Evolutionary conservation across 495 filamentous ascomycete genomes (phyloP).

Genomic region (Talaromyces liani): DNA sequence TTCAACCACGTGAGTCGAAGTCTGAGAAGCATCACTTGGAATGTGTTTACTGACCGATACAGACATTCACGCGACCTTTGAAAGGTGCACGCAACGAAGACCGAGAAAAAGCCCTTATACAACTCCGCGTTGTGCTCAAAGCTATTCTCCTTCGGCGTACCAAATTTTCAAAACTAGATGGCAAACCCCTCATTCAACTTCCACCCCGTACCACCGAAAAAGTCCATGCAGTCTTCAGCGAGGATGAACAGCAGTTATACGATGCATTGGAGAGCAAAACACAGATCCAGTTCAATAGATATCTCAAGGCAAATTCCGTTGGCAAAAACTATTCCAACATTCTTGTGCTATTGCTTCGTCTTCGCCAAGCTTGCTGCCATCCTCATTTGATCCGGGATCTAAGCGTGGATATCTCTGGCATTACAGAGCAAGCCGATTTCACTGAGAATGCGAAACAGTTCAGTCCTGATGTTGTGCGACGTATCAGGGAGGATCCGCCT

Average conservation of each 20-base stretch:
- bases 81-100: slow-evolving; percentile 25
- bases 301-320: slow-evolving; percentile 61
- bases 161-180: slow-evolving; percentile 78
- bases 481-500: slow-evolving; percentile 55
- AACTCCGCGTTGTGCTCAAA: slow-evolving; percentile 74
- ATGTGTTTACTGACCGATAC: slow-evolving; percentile 16
- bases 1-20: slow-evolving; percentile 49
- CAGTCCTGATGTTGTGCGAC: slow-evolving; percentile 49
- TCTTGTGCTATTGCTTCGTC: slow-evolving; percentile 75
- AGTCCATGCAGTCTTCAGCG: slow-evolving; percentile 62
- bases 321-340: slow-evolving; percentile 79
- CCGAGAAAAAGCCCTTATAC: slow-evolving; percentile 50
- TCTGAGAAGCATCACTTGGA: neutral
- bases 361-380: slow-evolving; percentile 75
- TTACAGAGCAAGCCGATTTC: slow-evolving; percentile 56
- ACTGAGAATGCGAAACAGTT: slow-evolving; percentile 59
- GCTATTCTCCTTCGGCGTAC: slow-evolving; percentile 80
- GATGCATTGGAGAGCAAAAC: slow-evolving; percentile 58
- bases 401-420: slow-evolving; percentile 43
- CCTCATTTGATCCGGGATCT: slow-evolving; percentile 82
- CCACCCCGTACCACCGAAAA: slow-evolving; percentile 61
- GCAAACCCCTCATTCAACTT: slow-evolving; percentile 70
- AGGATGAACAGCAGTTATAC: slow-evolving; percentile 70
- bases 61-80: slow-evolving; percentile 46
- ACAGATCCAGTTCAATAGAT: slow-evolving; percentile 68